These are phyloP conservation scores for Podaxis carcinomalis DNA, from an alignment of 768 basidiomycete species.

Conservation along the genomic window DNA sequence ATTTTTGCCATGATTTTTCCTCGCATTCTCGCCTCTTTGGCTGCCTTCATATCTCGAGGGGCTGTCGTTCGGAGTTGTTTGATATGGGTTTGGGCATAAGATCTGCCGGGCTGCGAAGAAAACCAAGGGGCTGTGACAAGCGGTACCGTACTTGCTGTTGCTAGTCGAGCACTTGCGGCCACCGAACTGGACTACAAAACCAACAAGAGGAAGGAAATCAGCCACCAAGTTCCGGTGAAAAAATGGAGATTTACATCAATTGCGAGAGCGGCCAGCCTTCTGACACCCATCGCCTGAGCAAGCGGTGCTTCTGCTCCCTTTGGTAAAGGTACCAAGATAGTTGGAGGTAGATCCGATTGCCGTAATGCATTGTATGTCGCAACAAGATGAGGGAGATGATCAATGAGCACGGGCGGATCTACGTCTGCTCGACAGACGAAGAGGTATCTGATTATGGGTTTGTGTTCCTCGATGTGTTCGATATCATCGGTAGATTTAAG, in stretches of 20 bases:
- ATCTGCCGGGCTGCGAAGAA: slow-evolving; percentile 20
- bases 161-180: slow-evolving; percentile 30
- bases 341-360: slow-evolving; percentile 12
- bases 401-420: slow-evolving; percentile 66
- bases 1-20: slow-evolving; percentile 47
- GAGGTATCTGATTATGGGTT: slow-evolving; percentile 36
- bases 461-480: slow-evolving; percentile 10
- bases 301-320: slow-evolving; percentile 60
- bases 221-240: neutral
- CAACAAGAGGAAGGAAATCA: neutral
- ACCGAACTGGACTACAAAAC: slow-evolving; percentile 17
- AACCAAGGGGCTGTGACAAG: slow-evolving; percentile 65
- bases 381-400: slow-evolving; percentile 73
- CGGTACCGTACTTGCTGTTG: slow-evolving; percentile 36
- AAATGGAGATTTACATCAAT: slow-evolving; percentile 49
- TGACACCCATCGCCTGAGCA: slow-evolving; percentile 58
- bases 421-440: slow-evolving; percentile 75
- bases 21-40: slow-evolving; percentile 52
- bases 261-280: slow-evolving; percentile 62
- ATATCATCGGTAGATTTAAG: slow-evolving; percentile 19
- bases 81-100: slow-evolving; percentile 67
- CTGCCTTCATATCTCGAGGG: slow-evolving; percentile 73
- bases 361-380: slow-evolving; percentile 65
- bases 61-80: slow-evolving; percentile 78
- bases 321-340: slow-evolving; percentile 48